Conservation (phyloP, 345 rosid genomes). For the Xanthoceras sorbifolium region DNA sequence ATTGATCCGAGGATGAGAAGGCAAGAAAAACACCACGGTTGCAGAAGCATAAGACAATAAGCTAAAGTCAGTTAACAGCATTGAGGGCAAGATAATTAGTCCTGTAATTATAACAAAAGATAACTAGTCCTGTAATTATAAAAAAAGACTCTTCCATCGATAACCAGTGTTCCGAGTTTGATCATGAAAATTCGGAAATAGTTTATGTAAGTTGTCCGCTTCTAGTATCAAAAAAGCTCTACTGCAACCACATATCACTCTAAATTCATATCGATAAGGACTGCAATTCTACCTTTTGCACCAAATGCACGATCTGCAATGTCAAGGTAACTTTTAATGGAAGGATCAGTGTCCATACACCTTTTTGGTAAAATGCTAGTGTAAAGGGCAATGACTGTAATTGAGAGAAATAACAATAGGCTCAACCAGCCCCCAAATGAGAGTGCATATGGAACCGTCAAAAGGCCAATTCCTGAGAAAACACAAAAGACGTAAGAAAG, state of each 20-base stretch:
- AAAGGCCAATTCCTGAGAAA: constrained; percentile 25
- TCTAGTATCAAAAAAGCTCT: constrained; percentile 26
- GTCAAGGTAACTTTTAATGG: constrained; percentile 19
- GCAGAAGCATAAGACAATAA: constrained; percentile 22
- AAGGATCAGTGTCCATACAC: constrained; percentile 21
- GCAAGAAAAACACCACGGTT: neutral
- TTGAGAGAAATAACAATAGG: constrained; percentile 10
- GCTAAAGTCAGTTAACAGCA: constrained; percentile 24
- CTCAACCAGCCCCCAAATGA: constrained; percentile 26
- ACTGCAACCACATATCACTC: constrained; percentile 21
- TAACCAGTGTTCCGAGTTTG: neutral
- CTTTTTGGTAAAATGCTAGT: constrained; percentile 15
- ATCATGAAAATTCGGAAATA: constrained; percentile 19
- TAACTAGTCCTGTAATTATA: constrained; percentile 10
- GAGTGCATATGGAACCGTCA: constrained; percentile 28
- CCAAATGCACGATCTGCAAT: constrained; percentile 19
- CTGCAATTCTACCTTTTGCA: constrained; percentile 14
- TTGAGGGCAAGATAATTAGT: constrained; percentile 18
- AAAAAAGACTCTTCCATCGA: constrained; percentile 19
- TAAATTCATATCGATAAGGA: constrained; percentile 13
- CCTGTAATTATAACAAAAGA: constrained; percentile 12
- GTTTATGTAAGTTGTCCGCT: constrained; percentile 26
- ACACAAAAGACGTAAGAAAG: neutral
- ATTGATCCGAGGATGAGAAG: constrained; percentile 3
- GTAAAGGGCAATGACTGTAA: constrained; percentile 14